Conservation (phyloP, 1,284 basidiomycete species). For the Melampsora abietis-canadensis region DNA sequence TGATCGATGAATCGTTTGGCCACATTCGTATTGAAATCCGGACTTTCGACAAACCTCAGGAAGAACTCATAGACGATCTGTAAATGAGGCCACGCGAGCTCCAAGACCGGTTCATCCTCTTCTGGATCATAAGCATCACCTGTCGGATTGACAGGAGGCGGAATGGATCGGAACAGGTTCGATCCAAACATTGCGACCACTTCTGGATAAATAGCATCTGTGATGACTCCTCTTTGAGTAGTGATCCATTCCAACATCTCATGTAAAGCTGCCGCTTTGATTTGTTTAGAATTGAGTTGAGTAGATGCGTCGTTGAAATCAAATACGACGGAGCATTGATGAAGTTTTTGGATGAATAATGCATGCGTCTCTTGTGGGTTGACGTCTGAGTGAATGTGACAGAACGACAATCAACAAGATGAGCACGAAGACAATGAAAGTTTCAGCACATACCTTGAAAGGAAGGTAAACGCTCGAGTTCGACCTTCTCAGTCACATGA, state of each 20-base stretch:
- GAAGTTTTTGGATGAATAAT: constrained; percentile 89
- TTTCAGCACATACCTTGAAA: constrained; percentile 71
- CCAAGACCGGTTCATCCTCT: constrained; percentile 97
- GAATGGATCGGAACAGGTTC: constrained; percentile 98
- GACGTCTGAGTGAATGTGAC: constrained; percentile 65
- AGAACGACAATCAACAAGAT: constrained; percentile 12
- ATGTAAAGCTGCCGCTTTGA: constrained; percentile 94
- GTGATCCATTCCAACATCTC: constrained; percentile 99
- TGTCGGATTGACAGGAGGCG: constrained; percentile 94
- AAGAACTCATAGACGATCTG: constrained; percentile 99
- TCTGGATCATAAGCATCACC: constrained; percentile 99
- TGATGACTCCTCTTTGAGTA: constrained; percentile 91
- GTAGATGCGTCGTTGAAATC: constrained; percentile 98
- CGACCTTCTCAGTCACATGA: constrained; percentile 91
- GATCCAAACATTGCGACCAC: constrained; percentile 97
- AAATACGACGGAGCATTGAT: constrained; percentile 93
- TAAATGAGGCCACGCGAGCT: constrained; percentile 98
- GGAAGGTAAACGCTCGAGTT: constrained; percentile 89
- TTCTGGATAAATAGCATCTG: constrained; percentile 96
- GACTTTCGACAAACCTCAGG: constrained; percentile 95
- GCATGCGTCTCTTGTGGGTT: constrained; percentile 80
- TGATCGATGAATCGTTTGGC: constrained; percentile 98
- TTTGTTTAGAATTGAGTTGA: constrained; percentile 94
- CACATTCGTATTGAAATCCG: constrained; percentile 96
- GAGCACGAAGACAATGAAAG: constrained; percentile 41